A percentile compares a stretch with the other conserved stretches of the same genome.
phyloP scores from a whole-genome alignment of 176 grass and related monocot species.

The Carex cristatella region DNA sequence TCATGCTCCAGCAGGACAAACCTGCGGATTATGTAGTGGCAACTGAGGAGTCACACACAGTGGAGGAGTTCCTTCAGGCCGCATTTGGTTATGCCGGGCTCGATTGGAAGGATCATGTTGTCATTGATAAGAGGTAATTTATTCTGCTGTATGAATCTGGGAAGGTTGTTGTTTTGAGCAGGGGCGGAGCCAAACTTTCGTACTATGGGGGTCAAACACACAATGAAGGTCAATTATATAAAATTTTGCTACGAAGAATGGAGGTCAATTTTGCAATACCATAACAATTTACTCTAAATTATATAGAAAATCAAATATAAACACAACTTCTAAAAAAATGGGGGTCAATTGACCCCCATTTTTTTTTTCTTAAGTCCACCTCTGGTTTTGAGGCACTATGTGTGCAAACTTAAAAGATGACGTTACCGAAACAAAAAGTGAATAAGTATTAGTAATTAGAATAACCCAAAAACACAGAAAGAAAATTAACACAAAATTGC shows the following conservation, averaged over 20 bases:
- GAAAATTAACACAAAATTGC: neutral
- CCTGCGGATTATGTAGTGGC: constrained; percentile 82
- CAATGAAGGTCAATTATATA: too few species aligned
- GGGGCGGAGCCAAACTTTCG: too few species aligned
- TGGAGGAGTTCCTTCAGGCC: constrained; percentile 79
- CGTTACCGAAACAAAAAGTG: neutral
- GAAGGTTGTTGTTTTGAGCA: neutral
- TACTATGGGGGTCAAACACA: too few species aligned
- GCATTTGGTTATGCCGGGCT: constrained; percentile 71
- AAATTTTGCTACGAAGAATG: too few species aligned
- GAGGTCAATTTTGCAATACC: too few species aligned
- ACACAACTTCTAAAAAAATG: too few species aligned
- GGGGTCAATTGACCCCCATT: too few species aligned
- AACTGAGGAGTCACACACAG: constrained; percentile 74
- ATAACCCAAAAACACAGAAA: neutral
- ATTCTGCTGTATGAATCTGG: neutral
- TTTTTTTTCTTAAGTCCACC: too few species aligned
- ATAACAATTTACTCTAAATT: too few species aligned
- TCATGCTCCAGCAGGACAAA: constrained; percentile 91
- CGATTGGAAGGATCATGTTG: constrained; percentile 91
- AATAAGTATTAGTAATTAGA: neutral
- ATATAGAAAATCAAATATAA: too few species aligned
- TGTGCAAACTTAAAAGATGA: neutral
- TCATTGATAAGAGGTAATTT: constrained; percentile 69
- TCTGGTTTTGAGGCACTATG: neutral